Percentiles rank a stretch among this genome's conserved stretches.
Evolutionary conservation across 2,329 filamentous ascomycete species (phyloP).

Genomic region (Exophiala dermatitidis): DNA sequence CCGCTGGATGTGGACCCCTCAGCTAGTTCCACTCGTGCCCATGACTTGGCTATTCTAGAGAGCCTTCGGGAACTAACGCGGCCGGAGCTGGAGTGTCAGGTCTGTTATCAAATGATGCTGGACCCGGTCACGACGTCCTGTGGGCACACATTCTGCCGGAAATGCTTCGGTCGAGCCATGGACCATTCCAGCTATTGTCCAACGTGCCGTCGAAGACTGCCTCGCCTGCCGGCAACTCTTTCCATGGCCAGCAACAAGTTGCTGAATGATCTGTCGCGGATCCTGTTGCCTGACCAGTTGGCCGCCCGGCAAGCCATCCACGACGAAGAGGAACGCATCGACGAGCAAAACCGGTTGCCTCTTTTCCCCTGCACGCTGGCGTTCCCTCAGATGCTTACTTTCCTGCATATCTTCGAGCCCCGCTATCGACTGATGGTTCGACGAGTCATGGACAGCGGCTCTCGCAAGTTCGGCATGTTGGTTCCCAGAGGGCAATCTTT

Average conservation of each 20-base stretch:
- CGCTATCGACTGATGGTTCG: slow-evolving; percentile 84
- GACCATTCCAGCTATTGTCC: slow-evolving; percentile 75
- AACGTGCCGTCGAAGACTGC: slow-evolving; percentile 63
- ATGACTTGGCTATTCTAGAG: slow-evolving; percentile 49
- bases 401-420: slow-evolving; percentile 88
- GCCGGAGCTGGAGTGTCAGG: slow-evolving; percentile 75
- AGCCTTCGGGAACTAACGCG: slow-evolving; percentile 56
- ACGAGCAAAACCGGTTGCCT: slow-evolving; percentile 55
- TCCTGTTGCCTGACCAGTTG: slow-evolving; percentile 64
- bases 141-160: slow-evolving; percentile 82
- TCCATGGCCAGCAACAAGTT: slow-evolving; percentile 54
- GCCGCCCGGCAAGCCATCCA: slow-evolving; percentile 47
- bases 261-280: slow-evolving; percentile 56
- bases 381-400: slow-evolving; percentile 76
- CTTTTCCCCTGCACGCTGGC: slow-evolving; percentile 77
- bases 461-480: slow-evolving; percentile 78
- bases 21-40: slow-evolving; percentile 25
- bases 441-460: slow-evolving; percentile 61
- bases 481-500: slow-evolving; percentile 54
- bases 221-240: slow-evolving; percentile 45
- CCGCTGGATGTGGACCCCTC: slow-evolving; percentile 21
- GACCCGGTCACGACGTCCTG: slow-evolving; percentile 79
- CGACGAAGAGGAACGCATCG: slow-evolving; percentile 50
- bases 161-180: slow-evolving; percentile 67
- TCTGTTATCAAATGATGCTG: slow-evolving; percentile 74